A percentile compares a stretch with the other conserved stretches of the same genome.
Conservation (phyloP, 805 yeast genomes). For the Saccharomycopsis fermentans region DNA sequence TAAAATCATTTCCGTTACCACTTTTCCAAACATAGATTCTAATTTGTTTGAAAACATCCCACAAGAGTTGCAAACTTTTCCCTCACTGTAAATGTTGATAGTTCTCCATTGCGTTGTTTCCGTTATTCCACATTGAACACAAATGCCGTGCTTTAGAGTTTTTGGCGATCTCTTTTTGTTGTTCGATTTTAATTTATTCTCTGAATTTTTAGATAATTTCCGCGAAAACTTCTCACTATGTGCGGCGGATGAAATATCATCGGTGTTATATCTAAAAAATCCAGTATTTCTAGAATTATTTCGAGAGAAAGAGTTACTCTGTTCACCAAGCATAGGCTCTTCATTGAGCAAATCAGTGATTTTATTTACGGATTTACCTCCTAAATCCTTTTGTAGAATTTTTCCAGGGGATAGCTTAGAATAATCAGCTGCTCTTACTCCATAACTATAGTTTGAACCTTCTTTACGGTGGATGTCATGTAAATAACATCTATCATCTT, state of each 20-base stretch:
- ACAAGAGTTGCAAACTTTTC: slow-evolving; percentile 13
- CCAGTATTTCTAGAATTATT: no score
- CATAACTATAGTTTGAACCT: neutral
- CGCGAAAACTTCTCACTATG: neutral
- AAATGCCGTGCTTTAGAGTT: slow-evolving; percentile 1
- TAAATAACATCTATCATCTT: neutral
- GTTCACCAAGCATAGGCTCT: neutral
- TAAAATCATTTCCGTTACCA: neutral
- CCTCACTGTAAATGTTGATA: neutral
- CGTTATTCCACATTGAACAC: slow-evolving; percentile 3
- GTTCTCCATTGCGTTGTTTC: slow-evolving; percentile 14
- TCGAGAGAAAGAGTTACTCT: neutral
- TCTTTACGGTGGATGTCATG: neutral
- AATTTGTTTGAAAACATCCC: slow-evolving; percentile 9
- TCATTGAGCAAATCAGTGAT: neutral
- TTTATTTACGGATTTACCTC: neutral
- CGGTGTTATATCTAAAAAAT: no score
- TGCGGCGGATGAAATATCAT: neutral
- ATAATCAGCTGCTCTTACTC: neutral
- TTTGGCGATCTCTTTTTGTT: neutral
- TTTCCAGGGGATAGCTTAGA: neutral
- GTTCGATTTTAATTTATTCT: neutral
- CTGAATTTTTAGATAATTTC: neutral
- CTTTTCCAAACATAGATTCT: neutral
- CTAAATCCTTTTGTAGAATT: neutral